phyloP scores from a whole-genome alignment of 1,284 basidiomycete species.

The Leucoagaricus sp. region DNA sequence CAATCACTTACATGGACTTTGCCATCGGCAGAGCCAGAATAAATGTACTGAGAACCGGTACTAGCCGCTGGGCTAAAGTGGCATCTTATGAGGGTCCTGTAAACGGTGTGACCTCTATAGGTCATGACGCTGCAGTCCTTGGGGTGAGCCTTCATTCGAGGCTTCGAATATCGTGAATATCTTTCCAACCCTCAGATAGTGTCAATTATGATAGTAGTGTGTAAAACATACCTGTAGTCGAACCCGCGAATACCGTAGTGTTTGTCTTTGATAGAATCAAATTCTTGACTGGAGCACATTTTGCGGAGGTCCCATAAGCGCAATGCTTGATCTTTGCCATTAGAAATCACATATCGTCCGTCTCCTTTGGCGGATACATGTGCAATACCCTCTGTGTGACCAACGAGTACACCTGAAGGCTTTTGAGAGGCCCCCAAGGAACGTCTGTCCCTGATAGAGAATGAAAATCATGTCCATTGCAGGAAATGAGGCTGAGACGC shows the following conservation, averaged over 20 bases:
- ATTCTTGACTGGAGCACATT: constrained; percentile 80
- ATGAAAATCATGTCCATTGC: not conserved
- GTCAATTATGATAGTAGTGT: not conserved
- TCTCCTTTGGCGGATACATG: constrained; percentile 90
- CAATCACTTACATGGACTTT: constrained; percentile 68
- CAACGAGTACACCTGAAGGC: constrained; percentile 90
- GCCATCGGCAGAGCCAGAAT: constrained; percentile 88
- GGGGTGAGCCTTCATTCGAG: constrained; percentile 62
- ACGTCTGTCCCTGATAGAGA: constrained; percentile 77
- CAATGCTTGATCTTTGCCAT: constrained; percentile 94
- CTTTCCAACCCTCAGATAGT: constrained; percentile 35
- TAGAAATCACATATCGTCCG: constrained; percentile 94
- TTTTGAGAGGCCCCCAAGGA: constrained; percentile 79
- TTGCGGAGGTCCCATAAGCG: constrained; percentile 94
- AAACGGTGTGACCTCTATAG: constrained; percentile 90
- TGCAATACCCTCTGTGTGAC: constrained; percentile 94
- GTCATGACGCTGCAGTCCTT: constrained; percentile 95
- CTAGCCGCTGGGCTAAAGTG: constrained; percentile 93
- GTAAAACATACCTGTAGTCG: constrained; percentile 70
- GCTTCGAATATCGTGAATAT: constrained; percentile 66
- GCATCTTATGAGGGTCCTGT: constrained; percentile 92
- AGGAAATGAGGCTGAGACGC: constrained; percentile 9
- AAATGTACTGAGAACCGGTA: constrained; percentile 92
- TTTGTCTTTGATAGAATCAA: constrained; percentile 52
- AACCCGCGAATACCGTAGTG: constrained; percentile 67